Evolutionary conservation across 2,329 filamentous ascomycete species (phyloP), one percentile per base, ranked within the genome.

Genomic region (Alternaria arborescens): DNA sequence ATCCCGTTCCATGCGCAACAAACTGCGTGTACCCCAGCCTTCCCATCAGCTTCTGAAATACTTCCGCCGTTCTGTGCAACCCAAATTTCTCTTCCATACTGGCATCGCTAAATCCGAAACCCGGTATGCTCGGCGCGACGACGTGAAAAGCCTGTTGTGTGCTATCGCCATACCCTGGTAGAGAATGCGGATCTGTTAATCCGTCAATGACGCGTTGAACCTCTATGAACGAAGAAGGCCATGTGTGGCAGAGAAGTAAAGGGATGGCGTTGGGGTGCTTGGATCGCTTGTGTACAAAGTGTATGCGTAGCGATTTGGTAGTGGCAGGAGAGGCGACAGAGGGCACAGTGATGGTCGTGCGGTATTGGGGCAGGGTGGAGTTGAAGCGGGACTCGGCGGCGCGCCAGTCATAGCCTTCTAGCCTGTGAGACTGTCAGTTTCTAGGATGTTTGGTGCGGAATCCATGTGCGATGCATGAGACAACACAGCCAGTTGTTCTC

Each of bases 21-120:
- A 89, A 91, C 44, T 82, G 75, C 10, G 79, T 63, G 69, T 91
- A 91, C 1, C 82, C 84, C 7, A 91, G 77, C 28, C 85, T 81
- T 51, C 75, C 75, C 89, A 91, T 91, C 55, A 91, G 70, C 0
- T 69, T 75, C 68, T 89, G 79, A 53, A 90, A 82, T 12, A 89
- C 76, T 2, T 82, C 80, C 0, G 87, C 88, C 0, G 87, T 86
- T 12, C 83, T 79, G 6, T 80, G 72, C 56, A 87, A 75, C n/a
- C 83, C 82, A 69, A 84, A 80, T 8, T 77, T 77, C 48, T 83
- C 83, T 55, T 81, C 81, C 1, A 82, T 79, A 40, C 89, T 81
- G 2, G 87, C 81, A 73, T 91, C 88, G 73, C 88, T 90, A 70
- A 91, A 91, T 16, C 88, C 89, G 46, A 89, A 80, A 0, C 88